phyloP scores from a whole-genome alignment of 2,329 filamentous ascomycete genomes.

The Bisporella sp. region DNA sequence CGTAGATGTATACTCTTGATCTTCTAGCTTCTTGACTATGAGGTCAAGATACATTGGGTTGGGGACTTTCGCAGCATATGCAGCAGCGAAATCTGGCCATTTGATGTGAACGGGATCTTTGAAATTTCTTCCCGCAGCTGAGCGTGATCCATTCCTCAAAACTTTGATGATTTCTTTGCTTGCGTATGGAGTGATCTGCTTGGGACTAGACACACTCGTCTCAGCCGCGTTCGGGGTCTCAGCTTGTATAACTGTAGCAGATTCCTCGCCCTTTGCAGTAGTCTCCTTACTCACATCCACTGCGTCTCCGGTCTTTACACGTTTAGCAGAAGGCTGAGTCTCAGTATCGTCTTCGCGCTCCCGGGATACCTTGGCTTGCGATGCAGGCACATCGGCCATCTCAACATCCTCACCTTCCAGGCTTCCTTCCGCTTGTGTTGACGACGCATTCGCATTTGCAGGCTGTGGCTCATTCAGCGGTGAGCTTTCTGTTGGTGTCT shows the following conservation, averaged over 20 bases:
- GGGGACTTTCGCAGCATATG: conserved; percentile 61
- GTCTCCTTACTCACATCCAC: conserved; percentile 4
- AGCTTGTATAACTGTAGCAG: conserved; percentile 20
- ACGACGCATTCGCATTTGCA: neutral
- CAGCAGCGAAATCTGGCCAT: conserved; percentile 68
- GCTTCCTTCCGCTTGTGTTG: neutral
- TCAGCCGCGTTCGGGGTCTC: conserved; percentile 13
- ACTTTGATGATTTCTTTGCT: conserved; percentile 57
- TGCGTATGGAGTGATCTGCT: conserved; percentile 48
- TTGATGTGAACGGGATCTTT: conserved; percentile 69
- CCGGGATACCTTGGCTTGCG: conserved; percentile 54
- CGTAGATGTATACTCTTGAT: conserved; percentile 57
- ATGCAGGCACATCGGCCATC: conserved; percentile 26
- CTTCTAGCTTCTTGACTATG: conserved; percentile 75
- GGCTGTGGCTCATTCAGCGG: too few relatives aligned
- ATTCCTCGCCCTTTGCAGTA: neutral
- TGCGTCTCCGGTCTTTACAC: conserved; percentile 62
- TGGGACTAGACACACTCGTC: neutral
- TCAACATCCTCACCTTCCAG: conserved; percentile 19
- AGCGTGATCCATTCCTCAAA: conserved; percentile 75
- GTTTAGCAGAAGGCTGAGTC: conserved; percentile 67
- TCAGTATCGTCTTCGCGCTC: conserved; percentile 69
- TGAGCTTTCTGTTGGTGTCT: neutral
- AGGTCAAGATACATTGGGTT: conserved; percentile 78
- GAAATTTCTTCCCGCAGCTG: conserved; percentile 72